Base-by-base conservation (phyloP, 83 land plant species). In the Thuja plicata region DNA sequence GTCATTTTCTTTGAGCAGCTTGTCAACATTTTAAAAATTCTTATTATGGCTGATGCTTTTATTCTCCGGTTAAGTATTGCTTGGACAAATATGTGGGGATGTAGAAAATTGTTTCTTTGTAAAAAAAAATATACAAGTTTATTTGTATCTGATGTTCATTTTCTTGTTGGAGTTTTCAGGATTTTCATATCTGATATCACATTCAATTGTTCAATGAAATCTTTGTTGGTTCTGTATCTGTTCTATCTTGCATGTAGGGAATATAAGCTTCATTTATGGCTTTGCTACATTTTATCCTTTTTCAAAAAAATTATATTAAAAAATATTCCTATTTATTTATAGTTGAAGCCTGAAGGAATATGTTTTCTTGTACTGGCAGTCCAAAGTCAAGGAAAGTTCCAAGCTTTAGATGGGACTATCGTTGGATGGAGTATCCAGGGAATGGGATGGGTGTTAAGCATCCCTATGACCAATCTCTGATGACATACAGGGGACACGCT, bases 401-500 rank as follows among this genome's bases (percentile, higher is more conserved):
- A 35, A 83, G 86, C 43, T 90, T 87, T 87, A 88, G 92, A 48
- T 98, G 99, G 99, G 99, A 98, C 86, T 97, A 98, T 89, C 89
- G 99, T 89, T 95, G 94, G 94, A 94, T 93, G 95, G 93, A 94
- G 35, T 97, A 92, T 84, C 99, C 98, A 74, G 84, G 91, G 15
- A 90, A 88, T 79, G 92, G 90, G 34, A 92, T 74, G 90, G 87
- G 91, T 55, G 10, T 92, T 87, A 93, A 88, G 87, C 99, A 98
- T 91, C 99, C 99, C 12, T 46, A 66, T 91, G 99, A 98, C 91
- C 96, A 93, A 86, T 98, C 99, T 34, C 21, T 98, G 19, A 92
- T 95, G 83, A 97, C 99, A 27, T 98, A 98, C 90, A 95, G 60
- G 89, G 99, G 99, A 16, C 99, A 98, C 86, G 88, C 89, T 21